phyloP scores from a whole-genome alignment of 768 basidiomycete species.

The Austroboletus eburneus region DNA sequence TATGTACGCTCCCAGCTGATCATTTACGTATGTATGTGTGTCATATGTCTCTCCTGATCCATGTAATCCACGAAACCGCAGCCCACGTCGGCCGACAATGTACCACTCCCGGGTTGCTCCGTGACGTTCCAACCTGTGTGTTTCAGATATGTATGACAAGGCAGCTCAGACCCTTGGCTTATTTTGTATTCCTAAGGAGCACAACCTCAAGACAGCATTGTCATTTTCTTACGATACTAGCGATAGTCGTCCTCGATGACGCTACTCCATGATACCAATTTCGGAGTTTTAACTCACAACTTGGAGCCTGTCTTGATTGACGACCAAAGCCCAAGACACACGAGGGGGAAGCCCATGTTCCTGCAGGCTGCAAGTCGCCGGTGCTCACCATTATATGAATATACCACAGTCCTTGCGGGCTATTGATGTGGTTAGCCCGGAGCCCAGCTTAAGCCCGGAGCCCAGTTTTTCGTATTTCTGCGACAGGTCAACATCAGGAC shows the following conservation, averaged over 20 bases:
- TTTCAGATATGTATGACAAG: too few relatives aligned
- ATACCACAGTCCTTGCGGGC: neutral
- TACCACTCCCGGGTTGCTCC: neutral
- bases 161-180: too few relatives aligned
- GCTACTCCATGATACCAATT: neutral
- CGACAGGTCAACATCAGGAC: neutral
- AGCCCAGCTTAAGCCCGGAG: too few relatives aligned
- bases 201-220: neutral
- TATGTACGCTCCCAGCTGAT: neutral
- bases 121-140: neutral
- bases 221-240: neutral
- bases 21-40: constrained; percentile 10
- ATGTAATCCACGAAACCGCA: neutral
- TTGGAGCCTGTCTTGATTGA: too few relatives aligned
- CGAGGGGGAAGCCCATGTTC: neutral
- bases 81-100: neutral
- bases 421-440: neutral
- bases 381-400: neutral
- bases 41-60: too few relatives aligned
- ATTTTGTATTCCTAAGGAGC: too few relatives aligned
- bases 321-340: too few relatives aligned
- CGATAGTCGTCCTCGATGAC: neutral
- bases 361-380: neutral
- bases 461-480: neutral
- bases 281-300: too few relatives aligned